Conservation (phyloP, 257 asterid species). For the Gardenia jasminoides region DNA sequence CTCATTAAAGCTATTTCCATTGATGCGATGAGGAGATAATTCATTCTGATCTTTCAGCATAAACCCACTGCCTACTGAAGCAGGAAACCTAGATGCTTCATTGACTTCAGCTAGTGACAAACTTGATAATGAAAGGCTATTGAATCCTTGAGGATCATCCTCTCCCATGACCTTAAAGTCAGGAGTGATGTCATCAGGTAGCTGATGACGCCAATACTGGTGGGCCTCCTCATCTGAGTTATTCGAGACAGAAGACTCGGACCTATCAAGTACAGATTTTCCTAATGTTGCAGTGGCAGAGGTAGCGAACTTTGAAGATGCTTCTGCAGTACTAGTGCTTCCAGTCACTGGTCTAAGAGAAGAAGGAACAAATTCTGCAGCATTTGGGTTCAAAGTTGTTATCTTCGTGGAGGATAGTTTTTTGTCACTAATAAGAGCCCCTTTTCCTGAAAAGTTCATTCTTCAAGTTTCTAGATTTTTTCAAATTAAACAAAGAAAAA, state of each 20-base stretch:
- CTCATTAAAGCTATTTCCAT: conserved; percentile 44
- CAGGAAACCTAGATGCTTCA: conserved; percentile 46
- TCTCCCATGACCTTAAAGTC: conserved; percentile 68
- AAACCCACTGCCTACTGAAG: conserved; percentile 44
- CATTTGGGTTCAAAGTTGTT: conserved; percentile 75
- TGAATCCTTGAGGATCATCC: conserved; percentile 60
- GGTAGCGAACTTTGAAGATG: conserved; percentile 38
- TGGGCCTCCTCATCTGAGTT: conserved; percentile 90
- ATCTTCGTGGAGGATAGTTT: conserved; percentile 49
- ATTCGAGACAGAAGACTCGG: conserved; percentile 68
- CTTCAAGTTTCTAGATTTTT: conserved; percentile 20
- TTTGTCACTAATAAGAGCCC: conserved; percentile 58
- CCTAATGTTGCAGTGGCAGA: conserved; percentile 44
- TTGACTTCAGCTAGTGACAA: conserved; percentile 50
- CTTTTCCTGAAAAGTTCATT: conserved; percentile 70
- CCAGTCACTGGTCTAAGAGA: conserved; percentile 61
- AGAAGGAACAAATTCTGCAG: conserved; percentile 83
- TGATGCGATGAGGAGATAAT: conserved; percentile 38
- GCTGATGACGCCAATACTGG: conserved; percentile 79
- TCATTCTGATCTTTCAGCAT: conserved; percentile 51
- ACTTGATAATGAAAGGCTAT: conserved; percentile 56
- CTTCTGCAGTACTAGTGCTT: conserved; percentile 32
- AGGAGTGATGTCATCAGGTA: conserved; percentile 91
- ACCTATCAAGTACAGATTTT: conserved; percentile 59
- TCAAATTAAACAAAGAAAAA: conserved; percentile 11